These are phyloP conservation scores for Anthracocystis setariae DNA, from an alignment of 1,284 basidiomycete genomes.

Conservation along the genomic window DNA sequence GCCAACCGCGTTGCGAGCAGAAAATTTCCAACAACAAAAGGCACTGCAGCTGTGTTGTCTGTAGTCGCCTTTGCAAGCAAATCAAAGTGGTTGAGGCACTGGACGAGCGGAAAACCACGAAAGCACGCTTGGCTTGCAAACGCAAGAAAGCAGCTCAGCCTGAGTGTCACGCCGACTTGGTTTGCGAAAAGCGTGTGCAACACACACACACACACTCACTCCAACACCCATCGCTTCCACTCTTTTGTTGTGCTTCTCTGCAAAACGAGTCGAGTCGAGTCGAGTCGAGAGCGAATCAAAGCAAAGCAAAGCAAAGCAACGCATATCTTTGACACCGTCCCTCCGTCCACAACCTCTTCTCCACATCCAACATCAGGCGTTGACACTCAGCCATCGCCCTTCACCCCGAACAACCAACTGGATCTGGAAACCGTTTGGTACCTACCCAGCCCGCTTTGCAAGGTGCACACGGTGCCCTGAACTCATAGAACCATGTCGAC, in stretches of 20 bases:
- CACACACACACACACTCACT: no score
- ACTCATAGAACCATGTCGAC: slow-evolving; percentile 33
- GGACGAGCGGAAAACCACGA: slow-evolving; percentile 8
- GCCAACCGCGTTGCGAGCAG: slow-evolving; percentile 3
- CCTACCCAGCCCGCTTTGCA: no score
- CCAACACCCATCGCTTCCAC: slow-evolving; percentile 1
- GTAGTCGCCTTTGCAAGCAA: neutral
- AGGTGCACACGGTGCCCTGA: neutral
- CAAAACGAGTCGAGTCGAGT: no score
- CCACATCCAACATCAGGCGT: no score
- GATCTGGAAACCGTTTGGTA: no score
- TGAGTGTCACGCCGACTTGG: no score
- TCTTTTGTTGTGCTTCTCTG: no score
- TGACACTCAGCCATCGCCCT: no score
- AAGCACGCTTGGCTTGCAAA: neutral
- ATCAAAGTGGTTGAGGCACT: slow-evolving; percentile 4
- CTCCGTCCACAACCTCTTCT: neutral
- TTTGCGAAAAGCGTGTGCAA: slow-evolving; percentile 1
- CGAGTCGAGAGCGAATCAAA: no score
- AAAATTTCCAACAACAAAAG: slow-evolving; percentile 7
- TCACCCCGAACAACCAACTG: no score
- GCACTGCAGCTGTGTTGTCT: slow-evolving; percentile 29
- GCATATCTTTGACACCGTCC: neutral
- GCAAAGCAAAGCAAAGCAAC: neutral
- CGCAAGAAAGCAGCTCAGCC: no score